Conservation (phyloP, 495 filamentous ascomycete genomes). For the Parathielavia appendiculata region DNA sequence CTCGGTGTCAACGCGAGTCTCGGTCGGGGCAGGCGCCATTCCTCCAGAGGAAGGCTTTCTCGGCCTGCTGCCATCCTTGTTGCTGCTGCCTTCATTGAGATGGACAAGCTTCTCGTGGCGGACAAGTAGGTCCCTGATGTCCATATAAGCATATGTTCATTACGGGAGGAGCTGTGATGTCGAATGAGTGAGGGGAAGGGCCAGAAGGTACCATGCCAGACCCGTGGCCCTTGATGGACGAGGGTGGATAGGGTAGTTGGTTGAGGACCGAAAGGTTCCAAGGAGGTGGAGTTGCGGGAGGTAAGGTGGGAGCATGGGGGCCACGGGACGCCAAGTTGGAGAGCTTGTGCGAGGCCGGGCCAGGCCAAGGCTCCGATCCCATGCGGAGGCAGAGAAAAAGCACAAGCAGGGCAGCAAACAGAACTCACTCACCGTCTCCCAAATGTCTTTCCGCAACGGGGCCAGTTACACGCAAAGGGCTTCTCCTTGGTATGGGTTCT, state of each 20-base stretch:
- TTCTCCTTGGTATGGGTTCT: conserved; percentile 59
- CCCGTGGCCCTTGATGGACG: conserved; percentile 3
- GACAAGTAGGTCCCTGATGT: conserved; percentile 64
- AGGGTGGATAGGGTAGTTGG: conserved; percentile 14
- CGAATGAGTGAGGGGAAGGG: conserved; percentile 8
- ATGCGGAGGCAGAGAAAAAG: conserved; percentile 10
- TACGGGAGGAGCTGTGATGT: conserved; percentile 1
- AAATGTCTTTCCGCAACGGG: conserved; percentile 53
- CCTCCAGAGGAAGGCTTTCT: conserved; percentile 44
- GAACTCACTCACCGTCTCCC: conserved; percentile 46
- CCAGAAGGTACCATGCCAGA: conserved; percentile 4
- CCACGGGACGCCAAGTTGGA: neutral
- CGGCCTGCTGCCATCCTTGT: conserved; percentile 43
- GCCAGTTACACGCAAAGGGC: conserved; percentile 51
- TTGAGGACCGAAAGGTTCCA: neutral
- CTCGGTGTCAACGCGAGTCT: conserved; percentile 40
- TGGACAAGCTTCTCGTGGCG: conserved; percentile 71
- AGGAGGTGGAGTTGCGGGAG: conserved; percentile 4
- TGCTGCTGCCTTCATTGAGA: conserved; percentile 51
- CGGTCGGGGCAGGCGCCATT: conserved; percentile 34
- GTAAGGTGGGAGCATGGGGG: conserved; percentile 14
- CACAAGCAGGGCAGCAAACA: neutral
- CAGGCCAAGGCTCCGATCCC: conserved; percentile 1
- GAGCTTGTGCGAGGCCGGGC: conserved; percentile 7
- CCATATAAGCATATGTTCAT: conserved; percentile 46